Base-by-base conservation (phyloP, 768 basidiomycete genomes). In the Terana coerulea region DNA sequence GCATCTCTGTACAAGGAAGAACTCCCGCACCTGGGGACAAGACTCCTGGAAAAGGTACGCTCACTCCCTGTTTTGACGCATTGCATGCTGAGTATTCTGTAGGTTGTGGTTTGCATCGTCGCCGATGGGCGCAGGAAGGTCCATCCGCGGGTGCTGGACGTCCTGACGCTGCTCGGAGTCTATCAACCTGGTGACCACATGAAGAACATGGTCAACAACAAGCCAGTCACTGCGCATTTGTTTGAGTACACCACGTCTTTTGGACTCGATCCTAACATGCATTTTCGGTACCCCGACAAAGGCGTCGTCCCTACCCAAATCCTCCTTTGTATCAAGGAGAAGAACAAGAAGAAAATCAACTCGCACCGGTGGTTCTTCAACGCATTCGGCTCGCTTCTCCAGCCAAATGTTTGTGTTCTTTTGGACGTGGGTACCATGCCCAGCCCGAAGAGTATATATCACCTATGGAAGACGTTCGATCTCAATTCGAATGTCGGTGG, bases 11-110 rank as follows among this genome's bases (percentile, higher is more conserved):
- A 81, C 88, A 19, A 81, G 95, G 26, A 91, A 90, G 63, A 87
- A 87, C 53, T 92, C 89, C 9, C 89, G 91, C 60, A 97, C 92
- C 4, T 98, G 95, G 95, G 95, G 95, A 2, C 81, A 83, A 3
- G 93, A 95, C 39, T 88, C 92, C 3, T 98, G 95, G 95, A 92
- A 98, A 68, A 98, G 97, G 80, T n/a, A n/a, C n/a, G 88, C 82
- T 29, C n/a, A 8, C 5, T 19, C 17, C 5, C 41, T 24, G 26
- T 42, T 7, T 14, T 30, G n/a, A 55, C 15, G 46, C 21, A 15
- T 21, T 21, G 26, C 30, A 43, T 28, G 28, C 41, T 30, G 14
- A 9, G 37, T 11, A 26, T 30, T 22, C 14, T 12, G 5, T 26
- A 90, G 87, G 91, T 95, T 22, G 92, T 95, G 2, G 90, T 95